These are phyloP conservation scores for Salix viminalis DNA, from an alignment of 345 rosid species.

Conservation along the genomic window DNA sequence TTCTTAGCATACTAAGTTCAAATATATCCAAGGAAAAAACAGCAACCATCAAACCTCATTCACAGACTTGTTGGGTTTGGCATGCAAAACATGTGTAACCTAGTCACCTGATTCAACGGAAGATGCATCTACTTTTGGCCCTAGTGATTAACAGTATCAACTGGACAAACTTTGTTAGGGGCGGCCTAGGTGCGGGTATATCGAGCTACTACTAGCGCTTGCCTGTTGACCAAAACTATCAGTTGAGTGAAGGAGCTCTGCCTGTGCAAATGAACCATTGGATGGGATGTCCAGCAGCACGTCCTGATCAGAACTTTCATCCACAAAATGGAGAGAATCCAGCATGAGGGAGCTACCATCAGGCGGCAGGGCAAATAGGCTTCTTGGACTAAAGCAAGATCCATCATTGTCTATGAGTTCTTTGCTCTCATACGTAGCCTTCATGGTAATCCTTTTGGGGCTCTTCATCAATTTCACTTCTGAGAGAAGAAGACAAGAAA, in stretches of 20 bases:
- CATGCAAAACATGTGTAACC: constrained; percentile 26
- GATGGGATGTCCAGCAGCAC: constrained; percentile 81
- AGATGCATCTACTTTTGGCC: constrained; percentile 25
- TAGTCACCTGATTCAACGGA: constrained; percentile 18
- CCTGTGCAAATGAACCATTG: constrained; percentile 78
- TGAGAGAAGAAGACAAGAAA: constrained; percentile 23
- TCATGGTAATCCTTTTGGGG: constrained; percentile 59
- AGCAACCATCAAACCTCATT: constrained; percentile 50
- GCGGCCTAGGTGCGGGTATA: constrained; percentile 34
- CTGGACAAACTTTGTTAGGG: constrained; percentile 31
- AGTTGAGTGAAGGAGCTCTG: constrained; percentile 73
- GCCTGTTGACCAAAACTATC: constrained; percentile 48
- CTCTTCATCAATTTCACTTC: constrained; percentile 63
- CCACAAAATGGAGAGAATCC: constrained; percentile 48
- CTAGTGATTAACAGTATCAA: constrained; percentile 13
- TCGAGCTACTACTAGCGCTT: constrained; percentile 60
- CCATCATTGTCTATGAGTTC: constrained; percentile 56
- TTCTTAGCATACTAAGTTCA: constrained; percentile 35
- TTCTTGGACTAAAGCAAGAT: constrained; percentile 71
- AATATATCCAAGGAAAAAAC: constrained; percentile 23
- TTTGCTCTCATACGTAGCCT: constrained; percentile 50
- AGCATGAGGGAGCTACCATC: constrained; percentile 56
- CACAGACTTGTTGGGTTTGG: constrained; percentile 25
- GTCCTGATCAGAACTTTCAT: constrained; percentile 69
- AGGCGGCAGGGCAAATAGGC: constrained; percentile 60